These are phyloP conservation scores for Salvia splendens DNA, from an alignment of 257 asterid genomes.

Conservation along the genomic window DNA sequence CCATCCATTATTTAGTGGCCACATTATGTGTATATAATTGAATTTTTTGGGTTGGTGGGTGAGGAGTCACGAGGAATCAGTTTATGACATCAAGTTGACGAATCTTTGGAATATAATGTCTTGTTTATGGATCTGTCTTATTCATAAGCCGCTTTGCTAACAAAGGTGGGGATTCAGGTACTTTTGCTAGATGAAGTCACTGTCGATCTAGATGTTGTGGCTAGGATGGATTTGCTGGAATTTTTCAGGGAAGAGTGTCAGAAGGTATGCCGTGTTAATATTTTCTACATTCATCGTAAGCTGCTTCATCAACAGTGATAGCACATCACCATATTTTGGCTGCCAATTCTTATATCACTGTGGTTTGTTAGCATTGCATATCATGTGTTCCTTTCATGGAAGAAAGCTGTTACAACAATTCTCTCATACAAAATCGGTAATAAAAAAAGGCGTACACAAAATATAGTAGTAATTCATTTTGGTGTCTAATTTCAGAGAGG, in stretches of 20 bases:
- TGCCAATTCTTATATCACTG: neutral
- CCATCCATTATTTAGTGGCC: slow-evolving; percentile 3
- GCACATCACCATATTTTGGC: slow-evolving; percentile 8
- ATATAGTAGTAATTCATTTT: neutral
- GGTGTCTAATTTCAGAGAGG: slow-evolving; percentile 64
- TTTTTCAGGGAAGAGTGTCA: slow-evolving; percentile 92
- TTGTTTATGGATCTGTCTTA: slow-evolving; percentile 16
- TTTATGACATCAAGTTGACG: neutral
- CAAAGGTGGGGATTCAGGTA: slow-evolving; percentile 50
- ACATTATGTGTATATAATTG: neutral
- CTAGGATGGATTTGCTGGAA: slow-evolving; percentile 94
- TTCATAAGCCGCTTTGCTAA: slow-evolving; percentile 29
- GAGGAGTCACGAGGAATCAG: slow-evolving; percentile 8
- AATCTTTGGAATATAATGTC: slow-evolving; percentile 9
- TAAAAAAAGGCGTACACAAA: neutral
- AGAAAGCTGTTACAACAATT: neutral
- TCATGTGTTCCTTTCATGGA: neutral
- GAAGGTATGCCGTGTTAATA: slow-evolving; percentile 48
- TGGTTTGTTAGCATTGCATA: neutral
- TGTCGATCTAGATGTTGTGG: slow-evolving; percentile 92
- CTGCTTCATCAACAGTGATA: slow-evolving; percentile 7
- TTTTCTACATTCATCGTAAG: slow-evolving; percentile 13
- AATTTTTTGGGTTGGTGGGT: slow-evolving; percentile 17
- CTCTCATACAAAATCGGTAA: neutral
- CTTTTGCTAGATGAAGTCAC: slow-evolving; percentile 97